Conservation (phyloP, 2,329 filamentous ascomycete species). For the Periconia sp. region DNA sequence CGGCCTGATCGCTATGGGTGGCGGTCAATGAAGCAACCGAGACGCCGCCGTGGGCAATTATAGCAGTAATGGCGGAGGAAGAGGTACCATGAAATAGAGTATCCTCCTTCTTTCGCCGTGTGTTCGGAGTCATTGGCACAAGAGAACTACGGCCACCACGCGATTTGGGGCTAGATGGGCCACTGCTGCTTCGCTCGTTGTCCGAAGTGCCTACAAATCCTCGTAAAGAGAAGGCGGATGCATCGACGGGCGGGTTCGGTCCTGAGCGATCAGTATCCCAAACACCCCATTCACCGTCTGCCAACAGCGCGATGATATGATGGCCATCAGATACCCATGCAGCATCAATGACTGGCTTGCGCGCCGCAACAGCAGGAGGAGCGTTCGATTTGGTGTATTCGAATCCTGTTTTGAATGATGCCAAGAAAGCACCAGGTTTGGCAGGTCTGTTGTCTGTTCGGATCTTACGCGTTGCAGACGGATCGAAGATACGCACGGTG, state of each 20-base stretch:
- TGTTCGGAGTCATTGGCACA: slow-evolving; percentile 56
- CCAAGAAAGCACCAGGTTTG: slow-evolving; percentile 32
- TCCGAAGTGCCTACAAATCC: slow-evolving; percentile 38
- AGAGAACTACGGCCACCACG: slow-evolving; percentile 40
- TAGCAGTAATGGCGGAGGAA: slow-evolving; percentile 14
- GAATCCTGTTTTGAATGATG: slow-evolving; percentile 37
- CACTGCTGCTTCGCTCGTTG: slow-evolving; percentile 18
- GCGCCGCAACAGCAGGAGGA: slow-evolving; percentile 37
- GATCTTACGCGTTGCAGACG: slow-evolving; percentile 45
- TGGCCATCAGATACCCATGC: slow-evolving; percentile 51
- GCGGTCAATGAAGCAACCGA: slow-evolving; percentile 39
- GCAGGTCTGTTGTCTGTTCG: slow-evolving; percentile 13
- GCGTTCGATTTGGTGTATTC: slow-evolving; percentile 29
- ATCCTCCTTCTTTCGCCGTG: slow-evolving; percentile 49
- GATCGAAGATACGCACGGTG: slow-evolving; percentile 60
- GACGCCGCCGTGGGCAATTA: slow-evolving; percentile 46
- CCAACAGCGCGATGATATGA: slow-evolving; percentile 49
- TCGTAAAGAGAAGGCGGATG: slow-evolving; percentile 35
- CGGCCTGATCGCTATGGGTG: slow-evolving; percentile 33
- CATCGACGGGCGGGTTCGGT: slow-evolving; percentile 30
- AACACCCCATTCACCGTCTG: slow-evolving; percentile 57
- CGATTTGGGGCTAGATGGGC: slow-evolving; percentile 32
- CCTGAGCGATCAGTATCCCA: slow-evolving; percentile 49
- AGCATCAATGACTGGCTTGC: slow-evolving; percentile 53
- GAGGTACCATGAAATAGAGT: slow-evolving; percentile 46